Conservation (phyloP, 1,139 yeast genomes). For the Casaregolazyma suthepensis region DNA sequence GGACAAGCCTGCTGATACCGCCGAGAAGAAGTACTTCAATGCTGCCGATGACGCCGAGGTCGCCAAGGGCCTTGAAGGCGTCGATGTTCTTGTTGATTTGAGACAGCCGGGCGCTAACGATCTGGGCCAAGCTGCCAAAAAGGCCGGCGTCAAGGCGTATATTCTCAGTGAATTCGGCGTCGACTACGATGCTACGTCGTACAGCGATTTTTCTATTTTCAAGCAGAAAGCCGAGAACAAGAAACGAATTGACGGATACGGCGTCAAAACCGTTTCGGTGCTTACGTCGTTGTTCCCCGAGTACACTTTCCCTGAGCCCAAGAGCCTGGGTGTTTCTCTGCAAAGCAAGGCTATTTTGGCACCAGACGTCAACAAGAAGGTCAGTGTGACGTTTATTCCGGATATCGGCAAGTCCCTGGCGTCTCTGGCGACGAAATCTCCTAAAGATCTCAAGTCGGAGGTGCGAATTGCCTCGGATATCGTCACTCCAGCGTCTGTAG, state of each 20-base stretch:
- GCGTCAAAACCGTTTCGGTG: conserved; percentile 49
- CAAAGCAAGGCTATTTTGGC: conserved; percentile 24
- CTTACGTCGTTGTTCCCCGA: conserved; percentile 41
- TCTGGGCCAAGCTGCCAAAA: conserved; percentile 35
- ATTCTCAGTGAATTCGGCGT: conserved; percentile 61
- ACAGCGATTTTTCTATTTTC: conserved; percentile 35
- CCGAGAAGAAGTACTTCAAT: conserved; percentile 18
- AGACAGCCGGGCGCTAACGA: conserved; percentile 29
- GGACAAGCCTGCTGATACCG: conserved; percentile 34
- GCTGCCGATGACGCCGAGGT: conserved; percentile 30
- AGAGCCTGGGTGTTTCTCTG: conserved; percentile 4
- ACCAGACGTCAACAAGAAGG: conserved; percentile 33
- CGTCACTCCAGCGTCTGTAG: conserved; percentile 37
- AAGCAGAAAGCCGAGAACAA: conserved; percentile 39
- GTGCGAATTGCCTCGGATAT: conserved; percentile 42
- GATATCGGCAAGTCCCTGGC: conserved; percentile 50
- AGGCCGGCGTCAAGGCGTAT: conserved; percentile 45
- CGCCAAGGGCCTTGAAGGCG: conserved; percentile 37
- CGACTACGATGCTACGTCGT: conserved; percentile 32
- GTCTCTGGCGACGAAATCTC: conserved; percentile 37
- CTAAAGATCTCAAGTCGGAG: conserved; percentile 41
- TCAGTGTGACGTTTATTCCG: conserved; percentile 35
- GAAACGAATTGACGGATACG: conserved; percentile 38
- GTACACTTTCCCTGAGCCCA: conserved; percentile 17
- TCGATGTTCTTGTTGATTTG: conserved; percentile 48